phyloP scores from a whole-genome alignment of 306 rosid genomes.

The Prunus dulcis region DNA sequence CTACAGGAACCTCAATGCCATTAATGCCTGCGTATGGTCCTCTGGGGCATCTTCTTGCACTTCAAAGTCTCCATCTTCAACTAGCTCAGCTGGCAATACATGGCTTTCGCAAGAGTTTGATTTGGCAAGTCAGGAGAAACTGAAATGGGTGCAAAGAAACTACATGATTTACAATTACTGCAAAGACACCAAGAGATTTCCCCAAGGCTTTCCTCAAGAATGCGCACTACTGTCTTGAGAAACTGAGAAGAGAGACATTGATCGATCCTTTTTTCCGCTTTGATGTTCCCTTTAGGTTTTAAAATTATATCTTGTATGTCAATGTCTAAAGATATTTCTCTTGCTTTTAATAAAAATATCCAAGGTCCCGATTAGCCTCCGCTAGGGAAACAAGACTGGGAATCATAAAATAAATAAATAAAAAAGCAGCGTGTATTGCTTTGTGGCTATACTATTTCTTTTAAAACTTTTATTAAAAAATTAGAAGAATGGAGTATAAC shows the following conservation, averaged over 20 bases:
- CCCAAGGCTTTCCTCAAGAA: conserved; percentile 60
- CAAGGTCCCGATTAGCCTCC: no score
- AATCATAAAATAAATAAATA: no score
- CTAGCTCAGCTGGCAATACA: background rate
- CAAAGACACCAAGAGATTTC: conserved; percentile 47
- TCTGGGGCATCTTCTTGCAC: conserved; percentile 49
- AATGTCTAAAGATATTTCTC: no score
- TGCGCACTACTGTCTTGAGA: conserved; percentile 16
- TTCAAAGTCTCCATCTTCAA: conserved; percentile 15
- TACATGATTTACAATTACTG: conserved; percentile 73
- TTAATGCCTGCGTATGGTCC: conserved; percentile 51
- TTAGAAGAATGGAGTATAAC: no score
- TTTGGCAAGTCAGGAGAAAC: conserved; percentile 24
- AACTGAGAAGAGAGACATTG: background rate
- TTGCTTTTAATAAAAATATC: no score
- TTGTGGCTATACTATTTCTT: no score
- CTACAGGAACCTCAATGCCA: conserved; percentile 54
- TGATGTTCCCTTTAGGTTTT: background rate
- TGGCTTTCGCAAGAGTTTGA: conserved; percentile 55
- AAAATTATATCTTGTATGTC: no score
- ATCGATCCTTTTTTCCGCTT: background rate
- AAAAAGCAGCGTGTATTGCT: no score
- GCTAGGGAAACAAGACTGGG: no score
- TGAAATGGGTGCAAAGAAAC: conserved; percentile 59
- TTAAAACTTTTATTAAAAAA: no score